Evolutionary conservation across 108 stramenopile genomes (phyloP).

Genomic region (Chaetoceros muelleri): DNA sequence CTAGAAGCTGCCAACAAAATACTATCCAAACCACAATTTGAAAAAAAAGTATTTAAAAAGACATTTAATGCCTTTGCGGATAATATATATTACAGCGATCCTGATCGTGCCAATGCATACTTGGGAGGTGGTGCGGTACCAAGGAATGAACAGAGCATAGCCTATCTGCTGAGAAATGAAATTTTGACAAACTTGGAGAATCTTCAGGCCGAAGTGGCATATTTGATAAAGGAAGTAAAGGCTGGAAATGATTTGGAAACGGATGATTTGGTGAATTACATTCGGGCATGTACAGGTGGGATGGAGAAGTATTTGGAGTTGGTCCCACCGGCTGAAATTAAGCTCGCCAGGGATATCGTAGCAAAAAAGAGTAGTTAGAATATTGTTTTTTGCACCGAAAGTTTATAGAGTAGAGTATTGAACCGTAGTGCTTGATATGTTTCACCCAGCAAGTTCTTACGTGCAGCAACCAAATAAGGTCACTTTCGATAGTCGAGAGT

Average conservation of each 20-base stretch:
- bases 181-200: slow-evolving; percentile 64
- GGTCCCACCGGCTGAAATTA: slow-evolving; percentile 58
- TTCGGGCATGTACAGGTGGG: slow-evolving; percentile 20
- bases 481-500: no score
- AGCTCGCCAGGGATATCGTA: slow-evolving; percentile 21
- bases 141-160: slow-evolving; percentile 50
- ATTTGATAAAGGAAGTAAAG: slow-evolving; percentile 28
- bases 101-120: slow-evolving; percentile 74
- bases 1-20: slow-evolving; percentile 28
- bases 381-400: no score
- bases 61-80: slow-evolving; percentile 77
- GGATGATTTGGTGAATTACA: slow-evolving; percentile 34
- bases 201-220: slow-evolving; percentile 56
- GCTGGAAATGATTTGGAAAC: slow-evolving; percentile 19
- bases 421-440: no score
- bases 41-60: slow-evolving; percentile 61
- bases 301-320: slow-evolving; percentile 62
- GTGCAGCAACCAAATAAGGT: no score
- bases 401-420: no score
- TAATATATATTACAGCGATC: slow-evolving; percentile 81
- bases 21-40: slow-evolving; percentile 36
- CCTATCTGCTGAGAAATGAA: slow-evolving; percentile 73
- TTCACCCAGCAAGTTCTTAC: no score
- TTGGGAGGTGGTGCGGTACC: slow-evolving; percentile 74
- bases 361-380: no score